Evolutionary conservation across 2,329 filamentous ascomycete genomes (phyloP).

Genomic region (Pseudogymnoascus sp.): DNA sequence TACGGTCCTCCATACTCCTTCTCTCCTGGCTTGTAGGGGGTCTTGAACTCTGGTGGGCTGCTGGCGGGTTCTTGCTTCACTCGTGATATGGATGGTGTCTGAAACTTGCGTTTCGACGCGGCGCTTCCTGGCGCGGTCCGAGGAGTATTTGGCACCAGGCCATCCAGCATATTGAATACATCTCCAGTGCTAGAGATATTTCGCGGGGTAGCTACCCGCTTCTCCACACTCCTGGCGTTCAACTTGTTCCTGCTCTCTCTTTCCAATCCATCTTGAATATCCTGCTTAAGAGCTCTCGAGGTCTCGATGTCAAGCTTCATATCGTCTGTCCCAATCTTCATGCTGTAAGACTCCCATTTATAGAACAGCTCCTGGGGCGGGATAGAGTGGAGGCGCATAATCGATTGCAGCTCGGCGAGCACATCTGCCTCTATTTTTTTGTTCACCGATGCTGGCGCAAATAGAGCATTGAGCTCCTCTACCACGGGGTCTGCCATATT

Average conservation of each 20-base stretch:
- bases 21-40: constrained; percentile 30
- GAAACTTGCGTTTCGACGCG: constrained; percentile 29
- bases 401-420: constrained; percentile 73
- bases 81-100: constrained; percentile 44
- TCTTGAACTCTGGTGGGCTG: constrained; percentile 42
- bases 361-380: constrained; percentile 83
- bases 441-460: constrained; percentile 21
- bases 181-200: constrained; percentile 51
- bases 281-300: constrained; percentile 74
- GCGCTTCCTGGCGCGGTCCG: constrained; percentile 27
- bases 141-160: constrained; percentile 60
- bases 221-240: constrained; percentile 58
- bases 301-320: constrained; percentile 64
- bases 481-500: constrained; percentile 22
- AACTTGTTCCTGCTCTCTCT: constrained; percentile 64
- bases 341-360: constrained; percentile 98
- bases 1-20: constrained; percentile 22
- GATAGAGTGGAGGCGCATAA: constrained; percentile 76
- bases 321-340: constrained; percentile 84
- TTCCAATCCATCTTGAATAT: constrained; percentile 78
- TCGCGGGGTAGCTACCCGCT: constrained; percentile 59
- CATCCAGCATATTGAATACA: constrained; percentile 79
- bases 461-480: constrained; percentile 26
- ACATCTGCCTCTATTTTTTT: constrained; percentile 64
- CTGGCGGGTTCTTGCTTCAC: constrained; percentile 39